A percentile compares a stretch with the other conserved stretches of the same genome.
Conservation (phyloP, 2,329 filamentous ascomycete species). For the Neodidymelliopsis sp. region DNA sequence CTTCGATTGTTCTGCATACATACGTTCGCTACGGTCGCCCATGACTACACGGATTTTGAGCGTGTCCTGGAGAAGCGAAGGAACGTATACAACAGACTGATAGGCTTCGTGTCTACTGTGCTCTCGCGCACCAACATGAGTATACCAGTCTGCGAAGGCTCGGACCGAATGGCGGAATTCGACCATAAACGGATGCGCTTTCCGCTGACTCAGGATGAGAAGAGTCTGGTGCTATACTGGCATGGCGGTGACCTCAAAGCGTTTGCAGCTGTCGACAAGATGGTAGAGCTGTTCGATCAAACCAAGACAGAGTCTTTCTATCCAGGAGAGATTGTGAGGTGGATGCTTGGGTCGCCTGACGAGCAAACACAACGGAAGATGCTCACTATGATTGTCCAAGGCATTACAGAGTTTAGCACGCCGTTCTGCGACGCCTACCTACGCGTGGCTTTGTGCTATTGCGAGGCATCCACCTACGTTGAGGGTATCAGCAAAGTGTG, state of each 20-base stretch:
- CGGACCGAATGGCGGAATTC: constrained; percentile 30
- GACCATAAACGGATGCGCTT: constrained; percentile 36
- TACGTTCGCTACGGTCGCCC: constrained; percentile 22
- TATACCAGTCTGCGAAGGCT: constrained; percentile 16
- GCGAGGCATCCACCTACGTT: constrained; percentile 28
- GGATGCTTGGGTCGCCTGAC: constrained; percentile 36
- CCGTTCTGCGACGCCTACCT: constrained; percentile 43
- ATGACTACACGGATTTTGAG: constrained; percentile 31
- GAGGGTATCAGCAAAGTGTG: constrained; percentile 31
- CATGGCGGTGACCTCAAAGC: constrained; percentile 41
- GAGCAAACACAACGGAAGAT: constrained; percentile 24
- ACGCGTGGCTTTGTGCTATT: constrained; percentile 41
- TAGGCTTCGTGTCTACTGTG: constrained; percentile 38
- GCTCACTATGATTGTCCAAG: constrained; percentile 39
- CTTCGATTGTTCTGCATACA: constrained; percentile 42
- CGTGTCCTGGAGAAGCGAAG: constrained; percentile 43
- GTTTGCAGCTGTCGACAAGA: constrained; percentile 44
- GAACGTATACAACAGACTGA: constrained; percentile 40
- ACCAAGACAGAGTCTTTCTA: constrained; percentile 41
- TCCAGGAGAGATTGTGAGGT: constrained; percentile 45
- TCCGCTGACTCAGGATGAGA: constrained; percentile 37
- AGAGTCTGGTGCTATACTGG: constrained; percentile 33
- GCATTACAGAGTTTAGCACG: constrained; percentile 33
- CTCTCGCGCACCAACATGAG: constrained; percentile 39
- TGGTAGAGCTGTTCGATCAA: constrained; percentile 44